Base-by-base conservation (phyloP, 768 basidiomycete genomes). In the Podaxis sp. region DNA sequence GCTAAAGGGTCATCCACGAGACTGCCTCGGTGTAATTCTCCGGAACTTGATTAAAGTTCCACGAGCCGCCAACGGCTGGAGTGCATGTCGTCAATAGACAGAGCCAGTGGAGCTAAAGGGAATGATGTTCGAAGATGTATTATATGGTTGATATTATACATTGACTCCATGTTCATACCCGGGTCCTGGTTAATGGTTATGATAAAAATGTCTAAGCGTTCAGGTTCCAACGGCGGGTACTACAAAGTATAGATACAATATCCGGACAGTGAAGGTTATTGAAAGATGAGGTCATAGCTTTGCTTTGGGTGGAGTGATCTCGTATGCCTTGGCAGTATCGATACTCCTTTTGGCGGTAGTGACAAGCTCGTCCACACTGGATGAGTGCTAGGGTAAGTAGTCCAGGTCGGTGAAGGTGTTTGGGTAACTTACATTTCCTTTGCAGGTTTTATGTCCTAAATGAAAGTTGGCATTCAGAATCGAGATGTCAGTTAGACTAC, bases 281-380 rank as follows among this genome's bases (percentile, higher is more conserved):
- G 21, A 25, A 14, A 9, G 7, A 27, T 23, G 10, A 38, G 13
- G 21, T 66, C 58, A 86, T 52, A 90, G 73, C 70, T 83, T 89
- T 23, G 85, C 76, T 64, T 74, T 82, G 3, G 74, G 27, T 7
- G 27, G 25, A 25, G 46, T 65, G 38, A 73, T 52, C 51, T 83
- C 72, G 25, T 81, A 65, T 54, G 72, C 69, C 36, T 76, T 74
- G 1, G 83, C 82, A 3, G 69, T 67, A 38, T 75, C 72, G 50
- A 93, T 68, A 63, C 81, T 84, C 59, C 76, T 74, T 14, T 85
- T 85, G 0, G 93, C 93, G 9, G 84, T 88, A 7, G 65, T 74
- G 21, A 95, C 87, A 62, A 95, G 80, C 63, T 94, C 90, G 55
- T 95, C 93, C 53, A 96, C 85, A 71, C 89, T 91, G 47, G 4